phyloP scores from a whole-genome alignment of 306 rosid genomes.

The Vigna reflexopilosa region DNA sequence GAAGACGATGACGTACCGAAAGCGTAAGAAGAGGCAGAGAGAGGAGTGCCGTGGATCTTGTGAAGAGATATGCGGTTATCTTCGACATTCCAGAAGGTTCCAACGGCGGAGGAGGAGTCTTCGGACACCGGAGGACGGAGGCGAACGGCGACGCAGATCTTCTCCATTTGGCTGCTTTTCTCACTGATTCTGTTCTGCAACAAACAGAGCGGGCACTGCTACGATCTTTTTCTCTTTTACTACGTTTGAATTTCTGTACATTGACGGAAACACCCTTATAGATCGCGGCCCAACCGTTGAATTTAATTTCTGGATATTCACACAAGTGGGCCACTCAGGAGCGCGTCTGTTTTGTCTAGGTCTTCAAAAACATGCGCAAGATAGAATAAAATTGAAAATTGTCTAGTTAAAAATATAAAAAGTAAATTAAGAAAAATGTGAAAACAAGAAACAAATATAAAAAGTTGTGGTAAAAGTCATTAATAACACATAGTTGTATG shows the following conservation, averaged over 20 bases:
- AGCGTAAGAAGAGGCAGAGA: conserved; percentile 73
- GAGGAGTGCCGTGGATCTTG: conserved; percentile 78
- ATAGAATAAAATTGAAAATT: no score
- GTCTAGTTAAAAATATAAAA: no score
- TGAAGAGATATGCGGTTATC: conserved; percentile 91
- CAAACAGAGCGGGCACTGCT: conserved; percentile 37
- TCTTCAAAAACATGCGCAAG: no score
- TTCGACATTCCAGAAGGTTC: conserved; percentile 84
- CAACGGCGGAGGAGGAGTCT: conserved; percentile 50
- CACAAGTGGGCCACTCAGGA: not conserved
- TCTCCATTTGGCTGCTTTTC: conserved; percentile 71
- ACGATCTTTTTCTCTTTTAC: not conserved
- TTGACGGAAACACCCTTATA: conserved; percentile 41
- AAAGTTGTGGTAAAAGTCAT: no score
- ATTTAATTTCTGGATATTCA: not conserved
- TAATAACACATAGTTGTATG: no score
- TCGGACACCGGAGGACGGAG: conserved; percentile 70
- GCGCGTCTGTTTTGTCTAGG: not conserved
- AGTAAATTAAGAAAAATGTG: no score
- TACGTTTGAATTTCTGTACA: conserved; percentile 29
- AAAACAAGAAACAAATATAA: no score
- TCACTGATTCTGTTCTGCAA: not conserved
- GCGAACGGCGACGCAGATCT: conserved; percentile 88
- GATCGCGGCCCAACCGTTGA: conserved; percentile 6
- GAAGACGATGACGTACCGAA: conserved; percentile 58